Evolutionary conservation across 2,329 filamentous ascomycete species (phyloP).

Genomic region (Hymenoscyphus occultus): DNA sequence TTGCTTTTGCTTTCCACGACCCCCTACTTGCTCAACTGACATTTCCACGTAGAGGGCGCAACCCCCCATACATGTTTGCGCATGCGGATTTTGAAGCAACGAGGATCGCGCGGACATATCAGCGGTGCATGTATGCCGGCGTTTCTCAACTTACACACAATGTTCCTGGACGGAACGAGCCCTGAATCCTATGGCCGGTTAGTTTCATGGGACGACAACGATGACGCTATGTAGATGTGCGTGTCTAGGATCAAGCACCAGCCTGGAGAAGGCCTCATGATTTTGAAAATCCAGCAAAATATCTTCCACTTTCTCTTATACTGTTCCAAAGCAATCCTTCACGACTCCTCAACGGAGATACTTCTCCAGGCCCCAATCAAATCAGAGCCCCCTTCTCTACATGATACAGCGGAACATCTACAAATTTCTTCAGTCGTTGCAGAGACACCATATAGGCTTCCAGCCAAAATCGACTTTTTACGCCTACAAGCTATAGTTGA

Average conservation of each 20-base stretch:
- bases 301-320: conserved; percentile 48
- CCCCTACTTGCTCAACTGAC: background rate
- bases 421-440: conserved; percentile 42
- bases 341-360: conserved; percentile 43
- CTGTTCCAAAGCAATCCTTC: conserved; percentile 45
- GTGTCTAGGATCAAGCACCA: conserved; percentile 38
- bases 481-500: background rate
- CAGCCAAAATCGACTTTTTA: conserved; percentile 42
- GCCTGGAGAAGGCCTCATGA: conserved; percentile 47
- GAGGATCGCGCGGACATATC: conserved; percentile 29
- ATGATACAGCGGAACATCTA: conserved; percentile 36
- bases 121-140: background rate
- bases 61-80: conserved; percentile 48
- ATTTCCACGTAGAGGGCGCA: conserved; percentile 35
- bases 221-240: conserved; percentile 36
- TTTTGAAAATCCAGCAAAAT: conserved; percentile 50
- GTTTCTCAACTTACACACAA: conserved; percentile 36
- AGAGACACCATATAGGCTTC: conserved; percentile 53
- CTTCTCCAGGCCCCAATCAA: conserved; percentile 38
- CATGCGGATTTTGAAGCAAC: conserved; percentile 42
- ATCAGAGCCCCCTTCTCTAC: conserved; percentile 39
- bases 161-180: conserved; percentile 37
- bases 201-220: conserved; percentile 38
- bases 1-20: too few relatives aligned
- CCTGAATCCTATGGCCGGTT: conserved; percentile 40